These are phyloP conservation scores for Lithohypha guttulata DNA, from an alignment of 2,329 filamentous ascomycete species.

Conservation along the genomic window DNA sequence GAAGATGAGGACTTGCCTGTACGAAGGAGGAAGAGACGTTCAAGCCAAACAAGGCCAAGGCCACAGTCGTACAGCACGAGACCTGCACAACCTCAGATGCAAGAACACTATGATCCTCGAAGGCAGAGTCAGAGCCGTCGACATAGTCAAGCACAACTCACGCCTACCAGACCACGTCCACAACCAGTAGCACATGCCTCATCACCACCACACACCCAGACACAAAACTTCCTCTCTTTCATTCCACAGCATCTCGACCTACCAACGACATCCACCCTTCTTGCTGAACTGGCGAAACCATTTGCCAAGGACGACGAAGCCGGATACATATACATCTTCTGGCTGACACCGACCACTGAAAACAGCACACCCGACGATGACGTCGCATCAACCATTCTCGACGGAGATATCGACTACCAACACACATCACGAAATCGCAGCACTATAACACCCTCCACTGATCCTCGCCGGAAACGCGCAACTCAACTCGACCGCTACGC, in stretches of 20 bases:
- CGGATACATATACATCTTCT: conserved; percentile 98
- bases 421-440: conserved; percentile 12
- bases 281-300: conserved; percentile 65
- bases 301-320: conserved; percentile 64
- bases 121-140: no score
- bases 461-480: conserved; percentile 15
- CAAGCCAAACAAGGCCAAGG: conserved; percentile 3
- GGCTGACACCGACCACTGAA: conserved; percentile 64
- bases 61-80: not conserved
- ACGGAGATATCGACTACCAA: conserved; percentile 19
- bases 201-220: conserved; percentile 26
- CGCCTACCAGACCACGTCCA: conserved; percentile 12
- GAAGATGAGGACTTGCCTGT: conserved; percentile 12
- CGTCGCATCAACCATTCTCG: conserved; percentile 49
- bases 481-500: conserved; percentile 30
- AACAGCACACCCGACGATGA: conserved; percentile 46
- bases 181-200: conserved; percentile 19
- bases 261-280: conserved; percentile 56
- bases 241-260: conserved; percentile 60
- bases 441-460: conserved; percentile 13
- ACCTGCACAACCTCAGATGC: conserved; percentile 6
- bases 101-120: no score
- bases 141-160: conserved; percentile 11
- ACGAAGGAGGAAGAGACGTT: no score
- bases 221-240: conserved; percentile 46